A percentile compares a stretch with the other conserved stretches of the same genome.
Conservation (phyloP, 306 rosid species). For the Cercis canadensis region DNA sequence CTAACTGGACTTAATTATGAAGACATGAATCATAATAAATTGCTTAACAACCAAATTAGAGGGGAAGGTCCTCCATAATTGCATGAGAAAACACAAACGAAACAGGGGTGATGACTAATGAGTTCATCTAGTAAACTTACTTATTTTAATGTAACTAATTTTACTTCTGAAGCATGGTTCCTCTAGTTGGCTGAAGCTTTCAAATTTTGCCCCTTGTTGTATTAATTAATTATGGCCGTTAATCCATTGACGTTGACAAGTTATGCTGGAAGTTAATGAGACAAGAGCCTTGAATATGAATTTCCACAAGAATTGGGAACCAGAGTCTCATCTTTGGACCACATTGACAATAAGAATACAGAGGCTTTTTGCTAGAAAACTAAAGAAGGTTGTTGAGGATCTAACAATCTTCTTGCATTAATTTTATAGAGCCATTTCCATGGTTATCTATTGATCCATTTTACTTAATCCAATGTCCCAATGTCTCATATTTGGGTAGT, state of each 20-base stretch:
- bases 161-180: no score
- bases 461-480: slow-evolving; percentile 4
- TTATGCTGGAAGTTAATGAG: slow-evolving; percentile 38
- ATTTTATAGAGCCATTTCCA: slow-evolving; percentile 28
- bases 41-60: not conserved
- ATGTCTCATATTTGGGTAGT: no score
- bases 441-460: slow-evolving; percentile 1
- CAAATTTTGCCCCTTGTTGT: not conserved
- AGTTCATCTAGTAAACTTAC: no score
- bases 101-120: no score
- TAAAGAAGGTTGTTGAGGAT: slow-evolving; percentile 36
- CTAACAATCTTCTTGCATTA: slow-evolving; percentile 31
- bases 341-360: slow-evolving; percentile 31
- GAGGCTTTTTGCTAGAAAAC: slow-evolving; percentile 23
- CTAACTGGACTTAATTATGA: slow-evolving; percentile 4
- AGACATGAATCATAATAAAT: not conserved
- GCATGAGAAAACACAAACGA: not conserved
- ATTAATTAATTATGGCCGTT: not conserved
- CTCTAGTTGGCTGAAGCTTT: not conserved
- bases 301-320: slow-evolving; percentile 19
- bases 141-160: no score
- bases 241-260: slow-evolving; percentile 17
- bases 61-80: not conserved
- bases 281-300: slow-evolving; percentile 34
- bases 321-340: slow-evolving; percentile 36